Evolutionary conservation across 352 stramenopile species (phyloP), one percentile per base, ranked within the genome.

Genomic region (Phytophthora hibernalis): DNA sequence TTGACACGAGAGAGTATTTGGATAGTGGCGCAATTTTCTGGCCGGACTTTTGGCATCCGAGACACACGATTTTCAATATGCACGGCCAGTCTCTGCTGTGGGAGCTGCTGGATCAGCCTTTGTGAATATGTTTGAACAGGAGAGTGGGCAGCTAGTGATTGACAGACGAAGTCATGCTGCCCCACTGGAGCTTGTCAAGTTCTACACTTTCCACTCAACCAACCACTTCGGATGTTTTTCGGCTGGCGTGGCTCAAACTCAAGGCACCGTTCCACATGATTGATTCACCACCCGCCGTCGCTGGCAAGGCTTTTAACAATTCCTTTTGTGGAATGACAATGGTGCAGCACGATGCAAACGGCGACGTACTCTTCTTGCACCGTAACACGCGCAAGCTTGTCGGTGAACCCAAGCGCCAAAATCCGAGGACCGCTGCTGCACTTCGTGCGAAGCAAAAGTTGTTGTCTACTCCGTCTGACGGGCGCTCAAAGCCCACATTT

Each of bases 81-180:
- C 74, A 89, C 33, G 69, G 65, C 10, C 45, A 77, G 20, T 86
- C 76, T 35, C 54, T 88, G 30, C 43, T 91, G 35, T 91, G 82
- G 82, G 66, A 86, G 40, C 50, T 87, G 16, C 61, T 91, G 3
- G 79, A 72, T 18, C 24, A 81, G 30, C 47, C 51, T 0, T 78
- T 49, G 74, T 85, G 8, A 67, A 86, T 68, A 89, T 87, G 80
- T 90, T 90, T 42, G 80, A 91, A 54, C 82, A 91, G 68, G 83
- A 91, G 44, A 89, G 80, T 31, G 83, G 80, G 0, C 83, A 91
- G 48, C 18, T 91, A 11, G 53, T 89, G 9, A 76, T 91, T 20
- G 66, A 89, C 40, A 70, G 75, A 35, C 40, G 38, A 38, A 75
- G 75, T n/a, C 72, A 79, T 49, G 51, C 67, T n/a, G 63, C 57